phyloP scores from a whole-genome alignment of 345 rosid species.

The Durio zibethinus region DNA sequence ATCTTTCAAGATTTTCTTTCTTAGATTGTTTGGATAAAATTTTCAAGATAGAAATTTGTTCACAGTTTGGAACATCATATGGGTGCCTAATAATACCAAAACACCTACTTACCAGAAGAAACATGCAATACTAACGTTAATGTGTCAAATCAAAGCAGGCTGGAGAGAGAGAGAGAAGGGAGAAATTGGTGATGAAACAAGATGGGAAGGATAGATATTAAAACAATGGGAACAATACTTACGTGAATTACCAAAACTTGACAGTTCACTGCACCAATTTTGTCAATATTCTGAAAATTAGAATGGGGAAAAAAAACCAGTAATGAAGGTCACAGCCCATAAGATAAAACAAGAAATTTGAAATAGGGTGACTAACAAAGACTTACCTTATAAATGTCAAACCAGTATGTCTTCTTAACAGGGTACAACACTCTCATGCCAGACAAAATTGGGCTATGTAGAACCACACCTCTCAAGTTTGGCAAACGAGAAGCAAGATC shows the following conservation, averaged over 20 bases:
- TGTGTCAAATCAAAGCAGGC: not conserved
- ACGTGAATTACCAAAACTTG: constrained; percentile 87
- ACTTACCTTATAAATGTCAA: constrained; percentile 88
- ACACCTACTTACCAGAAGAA: not conserved
- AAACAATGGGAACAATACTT: constrained; percentile 32
- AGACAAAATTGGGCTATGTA: constrained; percentile 88
- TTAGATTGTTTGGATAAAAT: not conserved
- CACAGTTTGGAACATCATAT: not conserved
- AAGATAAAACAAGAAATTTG: constrained; percentile 4
- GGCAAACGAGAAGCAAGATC: constrained; percentile 87
- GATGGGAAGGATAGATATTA: not conserved
- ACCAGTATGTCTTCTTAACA: constrained; percentile 92
- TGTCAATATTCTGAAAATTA: constrained; percentile 77
- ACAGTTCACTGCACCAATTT: constrained; percentile 70
- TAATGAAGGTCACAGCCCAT: constrained; percentile 1
- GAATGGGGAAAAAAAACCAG: not conserved
- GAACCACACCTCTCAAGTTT: constrained; percentile 74
- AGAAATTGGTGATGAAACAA: not conserved
- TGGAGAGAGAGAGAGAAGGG: not conserved
- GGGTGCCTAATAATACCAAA: not conserved
- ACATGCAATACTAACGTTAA: no score
- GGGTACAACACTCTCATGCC: constrained; percentile 93
- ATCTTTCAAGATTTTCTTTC: not conserved
- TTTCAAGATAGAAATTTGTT: not conserved
- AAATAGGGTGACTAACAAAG: not conserved